A percentile compares a stretch with the other conserved stretches of the same genome.
phyloP scores from a whole-genome alignment of 305 asterid genomes.

The Fraxinus ornus region DNA sequence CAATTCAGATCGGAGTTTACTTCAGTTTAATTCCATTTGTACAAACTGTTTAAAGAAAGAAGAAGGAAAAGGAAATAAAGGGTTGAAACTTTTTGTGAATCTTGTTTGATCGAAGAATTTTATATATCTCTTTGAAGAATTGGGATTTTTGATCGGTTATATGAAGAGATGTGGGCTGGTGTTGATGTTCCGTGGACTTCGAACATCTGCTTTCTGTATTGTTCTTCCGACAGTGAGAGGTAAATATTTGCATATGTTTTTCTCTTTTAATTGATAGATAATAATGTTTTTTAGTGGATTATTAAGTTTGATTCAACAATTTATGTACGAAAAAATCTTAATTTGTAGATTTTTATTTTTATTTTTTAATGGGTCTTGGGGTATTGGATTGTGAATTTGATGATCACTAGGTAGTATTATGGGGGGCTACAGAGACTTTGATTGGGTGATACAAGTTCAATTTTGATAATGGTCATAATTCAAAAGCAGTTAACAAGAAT shows the following conservation, averaged over 20 bases:
- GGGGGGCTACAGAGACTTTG: constrained; percentile 8
- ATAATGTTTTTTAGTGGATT: background rate
- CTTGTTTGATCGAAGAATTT: constrained; percentile 25
- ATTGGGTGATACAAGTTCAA: background rate
- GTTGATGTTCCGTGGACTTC: constrained; percentile 36
- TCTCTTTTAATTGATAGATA: background rate
- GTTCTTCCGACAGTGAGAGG: constrained; percentile 41
- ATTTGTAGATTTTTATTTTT: background rate
- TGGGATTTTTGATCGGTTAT: constrained; percentile 27
- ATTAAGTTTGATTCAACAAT: constrained; percentile 2
- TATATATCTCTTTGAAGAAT: background rate
- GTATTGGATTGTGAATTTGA: constrained; percentile 21
- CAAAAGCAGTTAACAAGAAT: background rate
- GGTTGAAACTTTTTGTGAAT: constrained; percentile 13
- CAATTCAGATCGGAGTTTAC: constrained; percentile 2
- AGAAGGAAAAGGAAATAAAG: background rate
- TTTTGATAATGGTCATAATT: constrained; percentile 12
- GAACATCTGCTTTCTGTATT: constrained; percentile 23
- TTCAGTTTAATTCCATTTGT: background rate
- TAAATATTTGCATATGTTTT: constrained; percentile 15
- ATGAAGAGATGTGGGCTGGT: constrained; percentile 40
- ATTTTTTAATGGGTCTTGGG: background rate
- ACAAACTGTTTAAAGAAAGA: background rate
- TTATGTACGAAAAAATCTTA: constrained; percentile 1
- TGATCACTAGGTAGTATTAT: constrained; percentile 6